Percentiles rank a stretch among this genome's conserved stretches.
phyloP scores from a whole-genome alignment of 208 protist genomes.

The Trypanosoma mega region DNA sequence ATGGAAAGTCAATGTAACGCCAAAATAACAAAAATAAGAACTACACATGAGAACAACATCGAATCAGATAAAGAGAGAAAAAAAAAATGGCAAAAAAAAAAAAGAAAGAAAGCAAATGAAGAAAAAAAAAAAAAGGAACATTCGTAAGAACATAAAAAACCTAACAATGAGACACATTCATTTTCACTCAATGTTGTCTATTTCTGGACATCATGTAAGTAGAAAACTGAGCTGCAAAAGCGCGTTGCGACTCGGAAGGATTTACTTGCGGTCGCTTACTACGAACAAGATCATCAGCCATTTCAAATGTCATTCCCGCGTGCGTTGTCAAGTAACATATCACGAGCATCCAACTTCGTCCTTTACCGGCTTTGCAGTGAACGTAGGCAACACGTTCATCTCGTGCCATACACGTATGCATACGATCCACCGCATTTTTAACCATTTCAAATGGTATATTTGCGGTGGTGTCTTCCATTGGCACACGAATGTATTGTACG shows the following conservation, averaged over 20 bases:
- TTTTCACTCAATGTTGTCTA: too few relatives aligned
- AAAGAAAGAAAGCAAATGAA: too few relatives aligned
- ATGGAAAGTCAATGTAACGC: too few relatives aligned
- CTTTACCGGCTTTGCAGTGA: slow-evolving; percentile 91
- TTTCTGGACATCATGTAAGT: slow-evolving; percentile 24
- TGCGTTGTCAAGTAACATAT: slow-evolving; percentile 86
- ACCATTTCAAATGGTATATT: slow-evolving; percentile 48
- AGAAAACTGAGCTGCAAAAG: slow-evolving; percentile 61
- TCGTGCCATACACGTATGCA: slow-evolving; percentile 47
- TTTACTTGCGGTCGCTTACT: slow-evolving; percentile 62
- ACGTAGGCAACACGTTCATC: slow-evolving; percentile 63
- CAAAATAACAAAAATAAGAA: too few relatives aligned
- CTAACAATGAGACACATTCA: too few relatives aligned
- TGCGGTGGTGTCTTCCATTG: slow-evolving; percentile 75
- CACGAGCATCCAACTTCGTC: slow-evolving; percentile 85
- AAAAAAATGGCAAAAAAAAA: too few relatives aligned
- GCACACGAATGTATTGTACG: slow-evolving; percentile 59
- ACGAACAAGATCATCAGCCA: slow-evolving; percentile 45
- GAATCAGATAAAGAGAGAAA: too few relatives aligned
- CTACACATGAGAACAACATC: too few relatives aligned
- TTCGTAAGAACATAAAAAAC: too few relatives aligned
- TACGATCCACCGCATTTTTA: slow-evolving; percentile 47
- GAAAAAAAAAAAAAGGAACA: too few relatives aligned
- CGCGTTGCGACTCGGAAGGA: slow-evolving; percentile 55
- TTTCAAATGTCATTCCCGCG: slow-evolving; percentile 54